A percentile compares a stretch with the other conserved stretches of the same genome.
Evolutionary conservation across 306 rosid species (phyloP).

Genomic region (Geum urbanum): DNA sequence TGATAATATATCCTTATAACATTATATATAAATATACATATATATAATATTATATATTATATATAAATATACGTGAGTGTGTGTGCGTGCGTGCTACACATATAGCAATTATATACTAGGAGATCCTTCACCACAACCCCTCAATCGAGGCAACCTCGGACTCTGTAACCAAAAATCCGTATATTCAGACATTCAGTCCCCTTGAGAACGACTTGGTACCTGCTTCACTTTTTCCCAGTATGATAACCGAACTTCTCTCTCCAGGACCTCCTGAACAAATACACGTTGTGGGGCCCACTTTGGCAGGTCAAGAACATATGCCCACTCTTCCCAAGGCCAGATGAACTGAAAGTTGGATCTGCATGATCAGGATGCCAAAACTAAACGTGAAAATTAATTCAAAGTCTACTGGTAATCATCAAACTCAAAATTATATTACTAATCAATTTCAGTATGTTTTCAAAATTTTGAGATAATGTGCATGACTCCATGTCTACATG

Average conservation of each 20-base stretch:
- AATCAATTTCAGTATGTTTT: background rate
- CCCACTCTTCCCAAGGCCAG: slow-evolving; percentile 99
- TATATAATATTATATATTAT: no score
- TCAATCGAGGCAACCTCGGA: background rate
- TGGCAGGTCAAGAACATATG: slow-evolving; percentile 83
- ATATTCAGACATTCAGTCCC: background rate
- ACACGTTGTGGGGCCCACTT: slow-evolving; percentile 99
- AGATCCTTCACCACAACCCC: background rate
- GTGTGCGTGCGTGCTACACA: background rate
- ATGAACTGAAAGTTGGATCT: slow-evolving; percentile 98
- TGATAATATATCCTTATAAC: background rate
- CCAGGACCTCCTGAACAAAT: slow-evolving; percentile 95
- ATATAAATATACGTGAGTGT: background rate
- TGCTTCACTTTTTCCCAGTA: slow-evolving; percentile 99
- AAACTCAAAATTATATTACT: background rate
- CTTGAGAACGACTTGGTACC: slow-evolving; percentile 44
- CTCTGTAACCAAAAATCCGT: background rate
- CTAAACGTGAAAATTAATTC: background rate
- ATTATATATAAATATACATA: no score
- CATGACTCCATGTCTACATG: background rate
- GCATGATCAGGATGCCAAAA: slow-evolving; percentile 31
- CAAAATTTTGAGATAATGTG: background rate
- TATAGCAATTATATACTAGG: background rate
- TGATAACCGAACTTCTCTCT: slow-evolving; percentile 95
- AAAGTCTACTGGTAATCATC: background rate